Evolutionary conservation across 2,329 filamentous ascomycete species (phyloP).

Genomic region (Colletotrichum sp.): DNA sequence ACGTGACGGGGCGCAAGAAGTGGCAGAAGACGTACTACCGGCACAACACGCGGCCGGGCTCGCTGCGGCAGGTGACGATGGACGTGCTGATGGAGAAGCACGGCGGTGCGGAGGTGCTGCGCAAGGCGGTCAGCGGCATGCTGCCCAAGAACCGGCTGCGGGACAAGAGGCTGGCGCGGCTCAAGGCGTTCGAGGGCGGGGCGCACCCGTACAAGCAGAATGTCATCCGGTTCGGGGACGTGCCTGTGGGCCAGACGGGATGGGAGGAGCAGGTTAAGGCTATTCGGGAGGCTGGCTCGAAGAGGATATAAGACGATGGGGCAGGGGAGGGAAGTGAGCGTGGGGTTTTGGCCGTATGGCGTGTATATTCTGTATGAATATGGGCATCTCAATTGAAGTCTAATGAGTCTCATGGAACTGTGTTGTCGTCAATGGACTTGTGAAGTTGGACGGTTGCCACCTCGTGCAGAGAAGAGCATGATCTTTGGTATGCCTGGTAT

Average conservation of each 20-base stretch:
- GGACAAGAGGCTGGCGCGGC: slow-evolving; percentile 82
- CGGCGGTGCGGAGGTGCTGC: slow-evolving; percentile 88
- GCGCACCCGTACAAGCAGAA: slow-evolving; percentile 93
- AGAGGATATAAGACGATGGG: slow-evolving; percentile 50
- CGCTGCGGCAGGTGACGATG: slow-evolving; percentile 89
- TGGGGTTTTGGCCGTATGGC: background rate
- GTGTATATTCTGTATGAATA: slow-evolving; percentile 24
- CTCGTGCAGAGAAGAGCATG: background rate
- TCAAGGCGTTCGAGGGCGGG: slow-evolving; percentile 96
- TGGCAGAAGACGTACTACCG: slow-evolving; percentile 96
- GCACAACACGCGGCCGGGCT: slow-evolving; percentile 89
- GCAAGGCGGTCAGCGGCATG: slow-evolving; percentile 95
- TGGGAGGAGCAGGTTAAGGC: slow-evolving; percentile 58
- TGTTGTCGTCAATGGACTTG: background rate
- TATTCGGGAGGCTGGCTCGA: slow-evolving; percentile 53
- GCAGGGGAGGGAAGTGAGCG: background rate
- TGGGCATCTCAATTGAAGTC: slow-evolving; percentile 20
- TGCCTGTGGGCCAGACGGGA: slow-evolving; percentile 56
- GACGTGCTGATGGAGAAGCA: slow-evolving; percentile 93
- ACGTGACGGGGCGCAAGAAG: slow-evolving; percentile 90
- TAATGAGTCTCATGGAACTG: background rate
- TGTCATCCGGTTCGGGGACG: slow-evolving; percentile 73
- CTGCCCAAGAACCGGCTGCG: slow-evolving; percentile 94
- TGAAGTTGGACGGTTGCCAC: background rate
- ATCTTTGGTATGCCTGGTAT: background rate